phyloP scores from a whole-genome alignment of 1,284 basidiomycete genomes.

The Gymnopus androsaceus region DNA sequence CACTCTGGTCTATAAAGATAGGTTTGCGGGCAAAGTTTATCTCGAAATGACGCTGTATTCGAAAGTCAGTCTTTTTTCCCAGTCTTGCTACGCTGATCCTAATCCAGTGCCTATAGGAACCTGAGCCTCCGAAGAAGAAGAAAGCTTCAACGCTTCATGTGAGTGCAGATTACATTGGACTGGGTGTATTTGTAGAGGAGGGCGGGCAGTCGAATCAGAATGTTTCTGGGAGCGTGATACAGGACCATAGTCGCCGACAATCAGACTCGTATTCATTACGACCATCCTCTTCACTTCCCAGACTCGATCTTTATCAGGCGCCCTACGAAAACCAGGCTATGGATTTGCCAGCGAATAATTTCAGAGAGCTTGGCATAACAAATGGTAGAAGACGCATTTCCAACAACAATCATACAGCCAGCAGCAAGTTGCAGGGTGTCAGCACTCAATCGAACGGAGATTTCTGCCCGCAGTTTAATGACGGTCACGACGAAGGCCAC shows the following conservation, averaged over 20 bases:
- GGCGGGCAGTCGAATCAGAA: constrained; percentile 38
- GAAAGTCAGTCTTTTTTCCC: constrained; percentile 64
- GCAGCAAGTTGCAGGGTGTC: too few relatives aligned
- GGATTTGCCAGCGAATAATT: constrained; percentile 59
- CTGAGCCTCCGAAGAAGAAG: constrained; percentile 68
- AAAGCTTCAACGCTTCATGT: constrained; percentile 28
- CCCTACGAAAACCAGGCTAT: constrained; percentile 60
- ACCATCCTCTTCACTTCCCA: constrained; percentile 57
- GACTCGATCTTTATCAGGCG: constrained; percentile 72
- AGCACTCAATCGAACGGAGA: too few relatives aligned
- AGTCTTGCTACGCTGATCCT: constrained; percentile 6
- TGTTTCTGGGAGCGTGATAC: constrained; percentile 37
- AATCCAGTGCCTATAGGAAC: constrained; percentile 50
- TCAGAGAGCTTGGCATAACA: constrained; percentile 65
- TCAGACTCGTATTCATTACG: constrained; percentile 52
- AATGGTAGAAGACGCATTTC: constrained; percentile 47
- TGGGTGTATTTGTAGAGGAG: constrained; percentile 61
- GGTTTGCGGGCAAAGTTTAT: constrained; percentile 92
- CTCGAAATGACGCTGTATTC: constrained; percentile 96
- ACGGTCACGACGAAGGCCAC: too few relatives aligned
- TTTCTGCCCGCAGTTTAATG: too few relatives aligned
- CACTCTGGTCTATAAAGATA: constrained; percentile 83
- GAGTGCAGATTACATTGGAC: constrained; percentile 71
- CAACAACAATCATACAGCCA: too few relatives aligned
- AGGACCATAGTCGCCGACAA: constrained; percentile 42